Conservation (phyloP, 768 basidiomycete species). For the Multifurca ochricompacta region DNA sequence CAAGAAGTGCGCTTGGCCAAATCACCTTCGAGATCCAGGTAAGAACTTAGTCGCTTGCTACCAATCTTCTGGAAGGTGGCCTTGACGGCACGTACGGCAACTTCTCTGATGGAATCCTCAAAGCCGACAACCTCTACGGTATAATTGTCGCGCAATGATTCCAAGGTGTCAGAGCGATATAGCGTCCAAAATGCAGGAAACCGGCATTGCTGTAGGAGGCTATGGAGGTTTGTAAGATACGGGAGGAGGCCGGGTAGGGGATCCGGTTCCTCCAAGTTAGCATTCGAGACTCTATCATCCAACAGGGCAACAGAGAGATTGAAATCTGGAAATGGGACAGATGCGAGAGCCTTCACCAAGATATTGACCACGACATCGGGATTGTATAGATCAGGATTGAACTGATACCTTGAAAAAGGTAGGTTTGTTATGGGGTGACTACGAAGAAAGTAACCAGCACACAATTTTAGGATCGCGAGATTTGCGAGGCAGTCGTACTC, state of each 20-base stretch:
- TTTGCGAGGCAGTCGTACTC: slow-evolving; percentile 95
- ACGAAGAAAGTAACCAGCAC: slow-evolving; percentile 24
- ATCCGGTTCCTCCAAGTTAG: slow-evolving; percentile 70
- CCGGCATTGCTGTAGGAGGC: slow-evolving; percentile 72
- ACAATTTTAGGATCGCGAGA: slow-evolving; percentile 91
- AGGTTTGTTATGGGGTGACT: background rate
- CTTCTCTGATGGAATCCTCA: slow-evolving; percentile 73
- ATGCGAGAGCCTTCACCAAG: slow-evolving; percentile 83
- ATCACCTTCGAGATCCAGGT: slow-evolving; percentile 59
- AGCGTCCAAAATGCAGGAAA: slow-evolving; percentile 82
- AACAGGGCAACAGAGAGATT: slow-evolving; percentile 90
- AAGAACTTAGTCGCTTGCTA: slow-evolving; percentile 56
- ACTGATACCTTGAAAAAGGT: slow-evolving; percentile 66
- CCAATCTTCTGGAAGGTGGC: slow-evolving; percentile 73
- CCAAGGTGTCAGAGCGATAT: slow-evolving; percentile 63
- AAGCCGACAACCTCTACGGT: slow-evolving; percentile 79
- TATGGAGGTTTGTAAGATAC: slow-evolving; percentile 55
- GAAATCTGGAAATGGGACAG: slow-evolving; percentile 86
- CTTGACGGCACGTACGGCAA: slow-evolving; percentile 68
- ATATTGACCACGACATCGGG: slow-evolving; percentile 91
- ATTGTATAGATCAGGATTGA: slow-evolving; percentile 90
- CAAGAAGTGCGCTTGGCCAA: background rate
- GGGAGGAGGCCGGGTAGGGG: slow-evolving; percentile 68
- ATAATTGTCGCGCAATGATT: slow-evolving; percentile 75
- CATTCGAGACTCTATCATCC: slow-evolving; percentile 55